These are phyloP conservation scores for Lignosus rhinocerotis DNA, from an alignment of 1,284 basidiomycete species.

Conservation along the genomic window DNA sequence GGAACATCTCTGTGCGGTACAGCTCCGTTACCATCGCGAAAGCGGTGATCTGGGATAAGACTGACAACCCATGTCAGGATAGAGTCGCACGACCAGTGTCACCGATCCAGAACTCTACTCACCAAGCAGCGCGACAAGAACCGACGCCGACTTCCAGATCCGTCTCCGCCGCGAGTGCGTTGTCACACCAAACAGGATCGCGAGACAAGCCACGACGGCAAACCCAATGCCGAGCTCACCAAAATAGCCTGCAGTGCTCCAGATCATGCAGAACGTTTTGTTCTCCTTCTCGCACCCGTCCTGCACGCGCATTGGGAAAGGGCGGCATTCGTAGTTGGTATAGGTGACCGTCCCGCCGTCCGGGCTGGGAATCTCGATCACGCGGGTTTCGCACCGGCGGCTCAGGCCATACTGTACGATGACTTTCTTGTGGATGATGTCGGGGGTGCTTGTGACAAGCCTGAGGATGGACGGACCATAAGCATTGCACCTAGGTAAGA, in stretches of 20 bases:
- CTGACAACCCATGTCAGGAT: conserved; percentile 33
- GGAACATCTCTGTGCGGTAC: conserved; percentile 47
- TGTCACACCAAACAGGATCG: conserved; percentile 67
- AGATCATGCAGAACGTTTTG: conserved; percentile 59
- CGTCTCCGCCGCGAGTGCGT: conserved; percentile 71
- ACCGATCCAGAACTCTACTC: conserved; percentile 18
- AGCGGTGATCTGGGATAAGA: conserved; percentile 57
- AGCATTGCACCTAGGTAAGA: conserved; percentile 11
- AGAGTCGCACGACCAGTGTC: background rate
- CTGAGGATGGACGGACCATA: conserved; percentile 37
- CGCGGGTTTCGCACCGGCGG: conserved; percentile 55
- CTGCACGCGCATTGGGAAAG: conserved; percentile 60
- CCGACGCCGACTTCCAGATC: conserved; percentile 72
- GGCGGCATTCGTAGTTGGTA: conserved; percentile 59
- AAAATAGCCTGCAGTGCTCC: conserved; percentile 70
- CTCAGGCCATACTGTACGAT: conserved; percentile 60
- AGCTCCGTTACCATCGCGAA: conserved; percentile 69
- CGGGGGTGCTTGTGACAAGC: conserved; percentile 55
- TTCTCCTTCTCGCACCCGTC: conserved; percentile 68
- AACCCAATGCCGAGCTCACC: conserved; percentile 64
- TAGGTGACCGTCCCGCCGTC: conserved; percentile 48
- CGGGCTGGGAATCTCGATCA: conserved; percentile 50
- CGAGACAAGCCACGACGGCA: conserved; percentile 53
- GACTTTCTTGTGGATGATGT: conserved; percentile 47
- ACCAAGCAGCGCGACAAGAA: conserved; percentile 63